Conservation (phyloP, 352 stramenopile genomes). For the Globisporangium sylvaticum region DNA sequence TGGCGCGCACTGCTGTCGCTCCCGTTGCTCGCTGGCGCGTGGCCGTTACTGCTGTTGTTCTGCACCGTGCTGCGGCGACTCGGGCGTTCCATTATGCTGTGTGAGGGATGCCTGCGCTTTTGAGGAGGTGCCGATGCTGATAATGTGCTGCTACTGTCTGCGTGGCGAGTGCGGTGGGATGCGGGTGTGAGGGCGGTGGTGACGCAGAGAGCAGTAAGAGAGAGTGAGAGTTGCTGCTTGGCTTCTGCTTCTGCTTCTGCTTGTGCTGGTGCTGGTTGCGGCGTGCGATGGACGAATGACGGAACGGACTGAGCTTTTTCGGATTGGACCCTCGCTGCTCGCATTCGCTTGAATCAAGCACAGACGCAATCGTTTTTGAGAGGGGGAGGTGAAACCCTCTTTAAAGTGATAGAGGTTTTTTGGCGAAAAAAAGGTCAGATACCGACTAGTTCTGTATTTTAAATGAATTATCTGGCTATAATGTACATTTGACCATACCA, state of each 20-base stretch:
- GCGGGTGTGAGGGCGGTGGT: not conserved
- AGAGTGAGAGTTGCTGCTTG: not conserved
- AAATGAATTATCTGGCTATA: no score
- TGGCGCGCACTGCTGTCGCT: slow-evolving; percentile 30
- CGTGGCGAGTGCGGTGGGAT: not conserved
- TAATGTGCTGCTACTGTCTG: not conserved
- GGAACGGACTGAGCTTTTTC: slow-evolving; percentile 5
- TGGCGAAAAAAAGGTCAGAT: not conserved
- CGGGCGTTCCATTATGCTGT: slow-evolving; percentile 39
- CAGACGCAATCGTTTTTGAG: not conserved
- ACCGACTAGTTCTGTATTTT: no score
- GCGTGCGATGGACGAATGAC: slow-evolving; percentile 1
- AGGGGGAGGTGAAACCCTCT: not conserved
- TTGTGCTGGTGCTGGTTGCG: not conserved
- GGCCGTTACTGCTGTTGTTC: slow-evolving; percentile 16
- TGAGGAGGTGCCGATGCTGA: not conserved
- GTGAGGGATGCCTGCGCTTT: not conserved
- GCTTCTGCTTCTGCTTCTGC: not conserved
- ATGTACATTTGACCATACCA: not conserved
- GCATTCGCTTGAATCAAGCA: not conserved
- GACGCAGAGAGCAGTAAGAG: not conserved
- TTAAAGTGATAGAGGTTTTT: not conserved
- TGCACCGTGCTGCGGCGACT: slow-evolving; percentile 38
- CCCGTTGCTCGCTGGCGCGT: slow-evolving; percentile 26
- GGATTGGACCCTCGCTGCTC: not conserved